A percentile compares a stretch with the other conserved stretches of the same genome.
phyloP scores from a whole-genome alignment of 2,329 filamentous ascomycete species.

The Neoarthrinium moseri region DNA sequence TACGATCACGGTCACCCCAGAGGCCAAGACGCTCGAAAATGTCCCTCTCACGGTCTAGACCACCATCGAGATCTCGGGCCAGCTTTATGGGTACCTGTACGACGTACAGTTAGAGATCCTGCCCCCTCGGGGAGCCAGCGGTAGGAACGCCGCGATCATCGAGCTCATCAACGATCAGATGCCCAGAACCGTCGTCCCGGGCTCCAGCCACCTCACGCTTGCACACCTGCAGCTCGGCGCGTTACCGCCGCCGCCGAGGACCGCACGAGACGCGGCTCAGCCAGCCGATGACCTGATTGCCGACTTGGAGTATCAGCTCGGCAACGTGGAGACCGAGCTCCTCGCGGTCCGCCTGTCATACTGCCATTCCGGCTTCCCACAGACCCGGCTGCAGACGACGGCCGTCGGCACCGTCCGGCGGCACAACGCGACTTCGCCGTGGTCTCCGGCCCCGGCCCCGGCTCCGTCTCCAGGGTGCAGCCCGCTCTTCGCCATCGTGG shows the following conservation, averaged over 20 bases:
- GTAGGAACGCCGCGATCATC: too few relatives aligned
- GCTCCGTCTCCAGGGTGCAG: slow-evolving; percentile 29
- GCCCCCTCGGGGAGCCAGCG: slow-evolving; percentile 36
- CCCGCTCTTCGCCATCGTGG: slow-evolving; percentile 42
- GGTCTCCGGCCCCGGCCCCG: slow-evolving; percentile 52
- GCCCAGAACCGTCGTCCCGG: slow-evolving; percentile 38
- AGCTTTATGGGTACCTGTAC: slow-evolving; percentile 48
- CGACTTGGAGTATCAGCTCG: slow-evolving; percentile 57
- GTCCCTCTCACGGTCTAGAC: slow-evolving; percentile 41
- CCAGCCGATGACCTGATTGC: slow-evolving; percentile 59
- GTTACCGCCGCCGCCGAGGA: slow-evolving; percentile 8
- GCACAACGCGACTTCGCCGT: slow-evolving; percentile 46
- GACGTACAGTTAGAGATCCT: slow-evolving; percentile 46
- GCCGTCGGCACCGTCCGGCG: slow-evolving; percentile 50
- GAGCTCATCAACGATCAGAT: slow-evolving; percentile 39
- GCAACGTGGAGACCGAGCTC: slow-evolving; percentile 46
- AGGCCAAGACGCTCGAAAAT: slow-evolving; percentile 33
- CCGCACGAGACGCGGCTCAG: slow-evolving; percentile 32
- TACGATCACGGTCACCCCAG: slow-evolving; percentile 41
- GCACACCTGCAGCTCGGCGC: slow-evolving; percentile 40
- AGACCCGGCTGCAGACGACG: slow-evolving; percentile 52
- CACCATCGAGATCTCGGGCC: slow-evolving; percentile 46
- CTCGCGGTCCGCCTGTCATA: slow-evolving; percentile 53
- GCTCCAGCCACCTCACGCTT: slow-evolving; percentile 47
- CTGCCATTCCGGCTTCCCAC: slow-evolving; percentile 54